Percentiles rank a stretch among this genome's conserved stretches.
phyloP scores from a whole-genome alignment of 345 rosid species.

The Hibiscus syriacus region DNA sequence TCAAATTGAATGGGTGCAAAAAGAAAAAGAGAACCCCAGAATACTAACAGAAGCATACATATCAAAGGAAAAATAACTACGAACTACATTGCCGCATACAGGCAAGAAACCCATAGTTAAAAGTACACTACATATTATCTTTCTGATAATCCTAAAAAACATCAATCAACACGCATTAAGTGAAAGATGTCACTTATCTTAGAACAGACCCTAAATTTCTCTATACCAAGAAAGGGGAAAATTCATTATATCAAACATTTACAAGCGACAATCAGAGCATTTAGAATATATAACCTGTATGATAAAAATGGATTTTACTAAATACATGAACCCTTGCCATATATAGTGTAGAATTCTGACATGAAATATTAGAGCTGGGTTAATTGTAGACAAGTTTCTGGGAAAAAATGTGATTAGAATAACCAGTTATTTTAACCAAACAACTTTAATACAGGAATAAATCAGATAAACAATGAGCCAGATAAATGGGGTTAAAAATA shows the following conservation, averaged over 20 bases:
- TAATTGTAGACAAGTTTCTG: background rate
- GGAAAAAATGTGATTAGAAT: background rate
- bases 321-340: background rate
- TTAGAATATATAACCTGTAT: background rate
- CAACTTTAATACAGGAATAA: background rate
- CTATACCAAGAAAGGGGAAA: background rate
- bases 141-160: slow-evolving; percentile 23
- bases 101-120: slow-evolving; percentile 11
- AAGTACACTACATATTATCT: background rate
- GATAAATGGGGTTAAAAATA: too few species aligned
- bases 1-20: slow-evolving; percentile 78
- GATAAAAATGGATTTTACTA: too few species aligned
- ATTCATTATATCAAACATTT: background rate
- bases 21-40: slow-evolving; percentile 23
- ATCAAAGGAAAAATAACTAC: slow-evolving; percentile 21
- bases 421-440: background rate
- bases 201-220: background rate
- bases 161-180: slow-evolving; percentile 4
- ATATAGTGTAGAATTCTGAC: background rate
- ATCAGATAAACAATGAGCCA: background rate
- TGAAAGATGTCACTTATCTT: background rate
- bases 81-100: too few species aligned
- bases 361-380: background rate
- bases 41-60: slow-evolving; percentile 43
- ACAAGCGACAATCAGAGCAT: background rate